These are phyloP conservation scores for Trichoderma asperellum DNA, from an alignment of 2,329 filamentous ascomycete species.

Conservation along the genomic window DNA sequence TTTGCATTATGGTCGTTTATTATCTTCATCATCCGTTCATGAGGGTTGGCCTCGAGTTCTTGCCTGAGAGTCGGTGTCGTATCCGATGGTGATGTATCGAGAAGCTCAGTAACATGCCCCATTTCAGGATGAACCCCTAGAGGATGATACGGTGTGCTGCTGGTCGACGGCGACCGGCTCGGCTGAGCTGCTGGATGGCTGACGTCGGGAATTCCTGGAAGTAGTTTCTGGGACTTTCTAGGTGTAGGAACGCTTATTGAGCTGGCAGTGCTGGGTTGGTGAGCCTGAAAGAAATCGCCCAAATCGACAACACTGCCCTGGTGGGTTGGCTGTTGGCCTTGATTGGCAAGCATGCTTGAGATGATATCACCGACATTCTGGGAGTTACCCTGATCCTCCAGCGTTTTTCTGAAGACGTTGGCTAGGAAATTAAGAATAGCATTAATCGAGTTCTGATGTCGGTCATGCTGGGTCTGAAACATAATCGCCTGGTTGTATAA, in stretches of 20 bases:
- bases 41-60: constrained; percentile 61
- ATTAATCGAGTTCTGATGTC: constrained; percentile 98
- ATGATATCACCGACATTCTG: constrained; percentile 86
- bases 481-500: constrained; percentile 85
- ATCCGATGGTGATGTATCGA: constrained; percentile 56
- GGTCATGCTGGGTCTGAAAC: constrained; percentile 89
- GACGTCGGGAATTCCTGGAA: constrained; percentile 57
- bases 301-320: constrained; percentile 65
- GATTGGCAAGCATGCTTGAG: constrained; percentile 69
- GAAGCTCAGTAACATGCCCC: constrained; percentile 64
- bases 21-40: constrained; percentile 66
- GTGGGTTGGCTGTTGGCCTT: constrained; percentile 50
- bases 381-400: constrained; percentile 78
- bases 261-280: constrained; percentile 43
- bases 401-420: constrained; percentile 91
- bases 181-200: constrained; percentile 35
- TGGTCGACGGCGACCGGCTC: constrained; percentile 39
- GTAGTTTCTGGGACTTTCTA: constrained; percentile 59
- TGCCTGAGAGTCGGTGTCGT: constrained; percentile 57
- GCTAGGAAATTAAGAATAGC: constrained; percentile 97
- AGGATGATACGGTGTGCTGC: constrained; percentile 37
- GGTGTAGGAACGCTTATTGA: constrained; percentile 45
- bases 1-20: constrained; percentile 66
- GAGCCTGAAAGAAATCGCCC: constrained; percentile 59
- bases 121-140: constrained; percentile 47